Evolutionary conservation across 139 green algal species (phyloP), one percentile per base, ranked within the genome.

Genomic region (Spirogloea muscicola): DNA sequence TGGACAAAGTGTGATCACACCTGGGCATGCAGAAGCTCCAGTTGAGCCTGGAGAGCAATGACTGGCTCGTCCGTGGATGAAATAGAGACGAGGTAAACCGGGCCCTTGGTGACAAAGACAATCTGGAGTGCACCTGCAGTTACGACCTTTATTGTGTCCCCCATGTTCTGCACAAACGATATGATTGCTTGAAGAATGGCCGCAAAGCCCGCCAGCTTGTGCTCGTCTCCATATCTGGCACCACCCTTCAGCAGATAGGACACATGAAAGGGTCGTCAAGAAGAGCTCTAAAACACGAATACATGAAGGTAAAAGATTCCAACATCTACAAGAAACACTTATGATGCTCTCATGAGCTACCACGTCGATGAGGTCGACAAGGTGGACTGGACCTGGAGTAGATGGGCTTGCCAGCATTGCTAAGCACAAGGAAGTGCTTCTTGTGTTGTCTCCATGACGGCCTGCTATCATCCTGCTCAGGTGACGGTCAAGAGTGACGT

Each of bases 391-490:
- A 2, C 42, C 71, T 34, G 7, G 71, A 79, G 31, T 84, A 95
- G 7, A 95, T 83, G 2, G 90, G 90, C 76, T 92, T 93, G 10
- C 90, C 90, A 27, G 85, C 82, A 9, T 83, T 84, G 49, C 75
- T 91, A 2, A 95, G 77, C 25, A 95, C 83, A 55, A 95, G 89
- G 51, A 94, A 86, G 66, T 95, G 90, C 63, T 78, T 82, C 37
- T 81, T 81, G 27, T 64, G 66, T 27, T 31, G 9, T 31, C 65
- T 46, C 79, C 79, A 85, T 29, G 81, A 72, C 68, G 42, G 34
- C 34, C 34, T 41, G 7, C 51, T 76, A 33, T 84, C 79, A 48
- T 82, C 64, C 79, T 85, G 69, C n/a, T n/a, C n/a, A n/a, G n/a
- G n/a, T n/a, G n/a, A n/a, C n/a, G n/a, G n/a, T n/a, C n/a, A n/a